Evolutionary conservation across 305 asterid species (phyloP), one percentile per base, ranked within the genome.

Genomic region (Fraxinus albicans): DNA sequence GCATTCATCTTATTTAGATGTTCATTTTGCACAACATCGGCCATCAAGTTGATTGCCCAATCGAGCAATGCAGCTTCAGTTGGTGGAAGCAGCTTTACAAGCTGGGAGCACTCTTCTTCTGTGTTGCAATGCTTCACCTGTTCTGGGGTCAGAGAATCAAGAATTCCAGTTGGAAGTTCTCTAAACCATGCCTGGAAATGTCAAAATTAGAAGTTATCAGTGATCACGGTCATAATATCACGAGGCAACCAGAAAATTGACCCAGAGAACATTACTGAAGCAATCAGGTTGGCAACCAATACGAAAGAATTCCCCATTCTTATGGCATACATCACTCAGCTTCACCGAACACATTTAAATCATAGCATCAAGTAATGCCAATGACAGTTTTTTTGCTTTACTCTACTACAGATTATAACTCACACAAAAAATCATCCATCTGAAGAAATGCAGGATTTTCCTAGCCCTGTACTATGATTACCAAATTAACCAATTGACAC

Each of bases 111-210:
- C 79, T 93, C 98, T 80, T 93, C 94, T 77, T 93, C 98, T 2
- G 97, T 86, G 91, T 92, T 93, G 92, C 98, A 94, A 76, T 84
- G 93, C 97, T 93, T 91, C 42, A 94, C 95, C 83, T 92, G 92
- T 81, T 93, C 94, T 13, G 97, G 92, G 31, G 88, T 92, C 73
- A 93, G 88, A 63, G 88, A 87, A 82, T 93, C 98, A 36, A 94
- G 95, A 83, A 94, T 92, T n/a, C 98, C 97, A 0, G 91, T 84
- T 0, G 98, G 98, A 44, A 94, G 97, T 78, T 94, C 98, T 82
- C 98, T 90, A 82, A 94, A 91, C 98, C 98, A 94, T 75, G 98
- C 97, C 98, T 94, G 91, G 19, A 67, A 67, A 67, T 67, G 74
- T 67, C 8, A 67, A 67, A 27, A 27, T 27, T 25, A 27, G 0